Percentiles rank a stretch among this genome's conserved stretches.
Conservation (phyloP, 257 asterid genomes). For the Solanum sejunctum region DNA sequence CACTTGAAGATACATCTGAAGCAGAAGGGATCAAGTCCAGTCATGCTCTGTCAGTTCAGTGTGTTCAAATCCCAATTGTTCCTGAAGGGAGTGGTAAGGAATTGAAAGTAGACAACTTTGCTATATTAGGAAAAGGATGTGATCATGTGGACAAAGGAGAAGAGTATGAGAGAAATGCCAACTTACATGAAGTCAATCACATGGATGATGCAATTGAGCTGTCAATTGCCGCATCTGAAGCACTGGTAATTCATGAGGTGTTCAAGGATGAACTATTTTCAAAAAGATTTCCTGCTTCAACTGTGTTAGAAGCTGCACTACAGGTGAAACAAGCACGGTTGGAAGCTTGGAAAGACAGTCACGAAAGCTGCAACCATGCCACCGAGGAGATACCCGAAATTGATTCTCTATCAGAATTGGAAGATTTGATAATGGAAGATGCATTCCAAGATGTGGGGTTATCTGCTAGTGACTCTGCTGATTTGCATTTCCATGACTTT, state of each 20-base stretch:
- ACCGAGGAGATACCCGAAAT: slow-evolving; percentile 15
- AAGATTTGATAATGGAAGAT: slow-evolving; percentile 53
- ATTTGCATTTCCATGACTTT: slow-evolving; percentile 14
- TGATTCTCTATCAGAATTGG: slow-evolving; percentile 44
- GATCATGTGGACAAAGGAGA: slow-evolving; percentile 14
- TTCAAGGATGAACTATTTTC: slow-evolving; percentile 19
- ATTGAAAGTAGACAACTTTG: not conserved
- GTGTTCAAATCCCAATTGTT: slow-evolving; percentile 16
- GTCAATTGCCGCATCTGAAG: slow-evolving; percentile 79
- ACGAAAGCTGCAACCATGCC: slow-evolving; percentile 3
- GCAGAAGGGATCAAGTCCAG: slow-evolving; percentile 10
- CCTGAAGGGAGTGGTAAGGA: slow-evolving; percentile 13
- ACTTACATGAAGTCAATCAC: slow-evolving; percentile 23
- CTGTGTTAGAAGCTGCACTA: slow-evolving; percentile 69
- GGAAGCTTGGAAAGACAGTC: slow-evolving; percentile 27
- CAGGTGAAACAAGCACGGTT: slow-evolving; percentile 67
- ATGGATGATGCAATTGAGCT: slow-evolving; percentile 39
- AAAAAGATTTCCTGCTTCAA: slow-evolving; percentile 33
- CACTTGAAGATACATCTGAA: slow-evolving; percentile 15
- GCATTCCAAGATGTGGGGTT: slow-evolving; percentile 56
- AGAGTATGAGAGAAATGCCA: slow-evolving; percentile 14
- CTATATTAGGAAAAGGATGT: slow-evolving; percentile 13
- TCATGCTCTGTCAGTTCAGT: slow-evolving; percentile 6
- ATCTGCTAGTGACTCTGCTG: slow-evolving; percentile 9
- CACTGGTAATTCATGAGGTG: slow-evolving; percentile 60